Evolutionary conservation across 2,329 filamentous ascomycete genomes (phyloP).

Genomic region (Niveomyces coronatus): DNA sequence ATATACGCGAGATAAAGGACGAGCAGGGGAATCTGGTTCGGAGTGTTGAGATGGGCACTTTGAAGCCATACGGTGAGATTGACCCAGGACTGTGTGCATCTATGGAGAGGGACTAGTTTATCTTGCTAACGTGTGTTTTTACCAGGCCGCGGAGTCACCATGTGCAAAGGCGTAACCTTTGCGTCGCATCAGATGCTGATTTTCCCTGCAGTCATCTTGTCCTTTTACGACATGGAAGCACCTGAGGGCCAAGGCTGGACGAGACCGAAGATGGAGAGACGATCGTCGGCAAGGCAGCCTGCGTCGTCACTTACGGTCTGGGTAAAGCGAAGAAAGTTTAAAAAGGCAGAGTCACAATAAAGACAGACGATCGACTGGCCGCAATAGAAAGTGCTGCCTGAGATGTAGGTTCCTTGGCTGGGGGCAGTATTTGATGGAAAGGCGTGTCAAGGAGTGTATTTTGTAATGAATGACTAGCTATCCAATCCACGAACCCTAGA

Average conservation of each 20-base stretch:
- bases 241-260: conserved; percentile 19
- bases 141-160: conserved; percentile 21
- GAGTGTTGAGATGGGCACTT: conserved; percentile 16
- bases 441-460: no score
- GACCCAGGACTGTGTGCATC: background rate
- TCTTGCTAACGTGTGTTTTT: background rate
- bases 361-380: no score
- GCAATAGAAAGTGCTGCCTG: no score
- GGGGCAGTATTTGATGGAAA: no score
- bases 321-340: conserved; percentile 19
- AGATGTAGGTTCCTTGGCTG: no score
- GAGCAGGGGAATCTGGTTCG: conserved; percentile 16
- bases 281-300: conserved; percentile 19
- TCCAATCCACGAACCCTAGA: no score
- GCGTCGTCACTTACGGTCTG: conserved; percentile 21
- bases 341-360: background rate
- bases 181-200: conserved; percentile 24
- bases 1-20: conserved; percentile 19
- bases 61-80: conserved; percentile 25
- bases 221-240: conserved; percentile 27
- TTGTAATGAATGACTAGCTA: no score
- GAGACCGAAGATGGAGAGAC: conserved; percentile 16
- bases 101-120: no score
- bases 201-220: conserved; percentile 24
- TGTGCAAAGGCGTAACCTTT: conserved; percentile 24